Evolutionary conservation across 1,139 yeast genomes (phyloP).

Genomic region (Pichia sp.): DNA sequence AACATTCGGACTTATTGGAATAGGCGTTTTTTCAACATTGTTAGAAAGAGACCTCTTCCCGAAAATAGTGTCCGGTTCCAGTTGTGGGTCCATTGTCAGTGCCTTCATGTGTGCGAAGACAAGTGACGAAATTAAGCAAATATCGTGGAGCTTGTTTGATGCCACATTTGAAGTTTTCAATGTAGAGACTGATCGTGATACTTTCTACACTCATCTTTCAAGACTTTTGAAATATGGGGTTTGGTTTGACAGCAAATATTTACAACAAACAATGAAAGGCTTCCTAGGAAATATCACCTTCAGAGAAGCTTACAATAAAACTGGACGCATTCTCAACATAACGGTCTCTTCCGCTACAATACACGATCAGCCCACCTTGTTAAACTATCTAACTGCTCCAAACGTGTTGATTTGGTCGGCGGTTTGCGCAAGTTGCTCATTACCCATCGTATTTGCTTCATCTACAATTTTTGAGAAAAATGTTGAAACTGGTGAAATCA

Average conservation of each 20-base stretch:
- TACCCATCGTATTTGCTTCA: conserved; percentile 88
- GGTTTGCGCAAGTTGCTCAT: conserved; percentile 92
- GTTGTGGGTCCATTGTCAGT: conserved; percentile 95
- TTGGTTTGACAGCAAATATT: conserved; percentile 73
- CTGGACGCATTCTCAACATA: conserved; percentile 54
- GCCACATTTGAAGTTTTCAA: conserved; percentile 71
- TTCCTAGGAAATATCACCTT: conserved; percentile 87
- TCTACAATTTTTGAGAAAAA: conserved; percentile 82
- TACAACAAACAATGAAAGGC: conserved; percentile 67
- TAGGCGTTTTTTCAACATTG: conserved; percentile 82
- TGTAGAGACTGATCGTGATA: conserved; percentile 41
- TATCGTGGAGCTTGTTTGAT: conserved; percentile 52
- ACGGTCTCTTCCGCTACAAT: conserved; percentile 78
- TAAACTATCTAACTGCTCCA: conserved; percentile 91
- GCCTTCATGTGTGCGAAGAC: conserved; percentile 78
- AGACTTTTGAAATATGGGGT: conserved; percentile 78
- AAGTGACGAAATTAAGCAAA: conserved; percentile 61
- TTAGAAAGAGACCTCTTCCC: conserved; percentile 75
- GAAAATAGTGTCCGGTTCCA: conserved; percentile 86
- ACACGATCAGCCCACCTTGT: conserved; percentile 72
- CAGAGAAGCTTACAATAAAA: conserved; percentile 55
- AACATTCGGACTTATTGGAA: conserved; percentile 86
- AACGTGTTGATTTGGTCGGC: conserved; percentile 87
- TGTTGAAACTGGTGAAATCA: conserved; percentile 59
- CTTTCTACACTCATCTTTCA: conserved; percentile 47